These are phyloP conservation scores for Colletotrichum sidae DNA, from an alignment of 2,329 filamentous ascomycete genomes.

Conservation along the genomic window DNA sequence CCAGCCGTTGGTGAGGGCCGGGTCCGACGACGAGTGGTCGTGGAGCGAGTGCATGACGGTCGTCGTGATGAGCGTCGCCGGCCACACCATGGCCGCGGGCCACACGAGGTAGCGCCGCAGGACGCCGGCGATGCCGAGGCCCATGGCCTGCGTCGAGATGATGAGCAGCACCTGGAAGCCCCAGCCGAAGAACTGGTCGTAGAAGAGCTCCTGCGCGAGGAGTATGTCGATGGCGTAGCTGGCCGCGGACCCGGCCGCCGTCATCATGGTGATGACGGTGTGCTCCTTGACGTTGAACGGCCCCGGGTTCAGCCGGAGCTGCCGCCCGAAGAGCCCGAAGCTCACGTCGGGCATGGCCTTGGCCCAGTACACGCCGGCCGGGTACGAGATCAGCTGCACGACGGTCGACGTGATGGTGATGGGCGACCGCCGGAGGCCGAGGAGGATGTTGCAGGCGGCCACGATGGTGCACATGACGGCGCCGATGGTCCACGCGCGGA, in stretches of 20 bases:
- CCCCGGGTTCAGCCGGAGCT: constrained; percentile 52
- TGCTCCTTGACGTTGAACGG: constrained; percentile 61
- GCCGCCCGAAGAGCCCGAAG: constrained; percentile 47
- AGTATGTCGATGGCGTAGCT: constrained; percentile 56
- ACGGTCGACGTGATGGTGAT: constrained; percentile 65
- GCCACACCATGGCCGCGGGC: constrained; percentile 70
- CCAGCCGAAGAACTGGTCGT: constrained; percentile 59
- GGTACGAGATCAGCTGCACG: constrained; percentile 66
- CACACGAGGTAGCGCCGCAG: constrained; percentile 64
- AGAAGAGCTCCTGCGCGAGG: constrained; percentile 58
- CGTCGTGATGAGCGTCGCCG: constrained; percentile 64
- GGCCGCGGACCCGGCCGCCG: constrained; percentile 49
- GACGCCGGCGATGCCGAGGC: constrained; percentile 68
- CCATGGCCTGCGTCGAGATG: constrained; percentile 67
- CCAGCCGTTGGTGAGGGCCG: constrained; percentile 69
- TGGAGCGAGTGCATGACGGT: constrained; percentile 63
- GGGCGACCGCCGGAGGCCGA: constrained; percentile 60
- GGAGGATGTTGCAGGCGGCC: constrained; percentile 67
- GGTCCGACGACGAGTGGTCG: constrained; percentile 58
- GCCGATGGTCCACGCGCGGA: constrained; percentile 71
- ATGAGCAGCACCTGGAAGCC: constrained; percentile 66
- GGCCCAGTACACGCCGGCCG: constrained; percentile 51
- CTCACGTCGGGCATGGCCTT: constrained; percentile 45
- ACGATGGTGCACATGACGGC: constrained; percentile 68
- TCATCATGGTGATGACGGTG: constrained; percentile 61